A percentile compares a stretch with the other conserved stretches of the same genome.
Conservation (phyloP, 257 asterid genomes). For the Penstemon barbatus region DNA sequence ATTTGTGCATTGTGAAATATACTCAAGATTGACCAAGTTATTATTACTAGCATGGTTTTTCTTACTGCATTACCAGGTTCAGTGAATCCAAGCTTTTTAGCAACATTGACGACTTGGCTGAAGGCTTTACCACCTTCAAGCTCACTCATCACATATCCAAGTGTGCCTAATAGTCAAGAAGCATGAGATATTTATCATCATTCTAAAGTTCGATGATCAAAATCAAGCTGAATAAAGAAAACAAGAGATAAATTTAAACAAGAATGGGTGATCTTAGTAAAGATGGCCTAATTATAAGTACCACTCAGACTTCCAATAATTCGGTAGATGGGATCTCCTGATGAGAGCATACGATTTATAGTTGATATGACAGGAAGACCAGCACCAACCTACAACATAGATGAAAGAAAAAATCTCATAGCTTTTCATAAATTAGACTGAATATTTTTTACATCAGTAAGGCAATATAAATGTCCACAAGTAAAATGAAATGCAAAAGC, state of each 20-base stretch:
- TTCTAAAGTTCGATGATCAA: slow-evolving; percentile 21
- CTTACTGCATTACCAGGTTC: slow-evolving; percentile 73
- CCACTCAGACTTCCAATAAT: slow-evolving; percentile 94
- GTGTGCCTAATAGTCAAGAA: slow-evolving; percentile 60
- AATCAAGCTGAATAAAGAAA: slow-evolving; percentile 9
- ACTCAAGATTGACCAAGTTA: slow-evolving; percentile 10
- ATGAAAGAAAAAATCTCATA: slow-evolving; percentile 10
- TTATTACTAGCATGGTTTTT: slow-evolving; percentile 5
- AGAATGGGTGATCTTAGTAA: not conserved
- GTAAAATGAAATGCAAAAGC: not conserved
- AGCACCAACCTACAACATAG: slow-evolving; percentile 82
- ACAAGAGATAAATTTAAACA: slow-evolving; percentile 14
- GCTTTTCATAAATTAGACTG: not conserved
- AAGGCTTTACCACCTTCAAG: slow-evolving; percentile 86
- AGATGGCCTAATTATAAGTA: slow-evolving; percentile 21
- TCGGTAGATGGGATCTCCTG: slow-evolving; percentile 73
- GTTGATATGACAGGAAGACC: slow-evolving; percentile 95
- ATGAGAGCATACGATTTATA: slow-evolving; percentile 72
- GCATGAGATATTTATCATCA: slow-evolving; percentile 24
- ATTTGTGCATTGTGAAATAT: not conserved
- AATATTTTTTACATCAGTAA: not conserved
- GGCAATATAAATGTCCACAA: not conserved
- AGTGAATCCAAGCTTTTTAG: slow-evolving; percentile 87
- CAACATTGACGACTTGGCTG: slow-evolving; percentile 81
- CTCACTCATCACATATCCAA: slow-evolving; percentile 96